A percentile compares a stretch with the other conserved stretches of the same genome.
phyloP scores from a whole-genome alignment of 148 eudicot genomes.

The Rhododendron ferrugineum region DNA sequence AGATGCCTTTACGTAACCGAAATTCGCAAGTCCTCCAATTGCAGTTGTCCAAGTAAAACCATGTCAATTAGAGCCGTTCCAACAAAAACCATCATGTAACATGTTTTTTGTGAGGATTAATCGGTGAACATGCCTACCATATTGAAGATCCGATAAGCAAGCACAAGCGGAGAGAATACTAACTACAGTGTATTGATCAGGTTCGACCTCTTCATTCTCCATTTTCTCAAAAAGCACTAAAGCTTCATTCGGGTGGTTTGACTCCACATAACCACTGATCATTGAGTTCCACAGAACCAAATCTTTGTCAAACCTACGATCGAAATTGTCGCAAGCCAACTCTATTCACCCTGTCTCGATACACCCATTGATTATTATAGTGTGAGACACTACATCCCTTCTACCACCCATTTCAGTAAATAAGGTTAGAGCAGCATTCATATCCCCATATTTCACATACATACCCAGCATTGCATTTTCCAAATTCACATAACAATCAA shows the following conservation, averaged over 20 bases:
- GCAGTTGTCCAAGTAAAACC: slow-evolving; percentile 21
- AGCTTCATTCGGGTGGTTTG: slow-evolving; percentile 11
- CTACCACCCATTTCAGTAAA: slow-evolving; percentile 13
- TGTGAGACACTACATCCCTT: slow-evolving; percentile 13
- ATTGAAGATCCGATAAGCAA: slow-evolving; percentile 14
- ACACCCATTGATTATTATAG: slow-evolving; percentile 20
- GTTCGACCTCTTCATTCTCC: slow-evolving; percentile 7
- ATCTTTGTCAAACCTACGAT: slow-evolving; percentile 16
- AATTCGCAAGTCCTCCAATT: slow-evolving; percentile 17
- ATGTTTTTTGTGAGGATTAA: slow-evolving; percentile 11
- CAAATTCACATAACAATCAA: slow-evolving; percentile 1
- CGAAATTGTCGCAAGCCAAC: slow-evolving; percentile 14
- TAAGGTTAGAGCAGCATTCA: slow-evolving; percentile 8
- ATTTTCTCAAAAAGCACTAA: slow-evolving; percentile 16
- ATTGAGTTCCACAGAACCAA: slow-evolving; percentile 21
- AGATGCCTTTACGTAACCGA: slow-evolving; percentile 6
- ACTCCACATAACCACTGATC: slow-evolving; percentile 18
- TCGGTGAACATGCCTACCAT: slow-evolving; percentile 15
- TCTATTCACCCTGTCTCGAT: slow-evolving; percentile 8
- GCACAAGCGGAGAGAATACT: slow-evolving; percentile 21
- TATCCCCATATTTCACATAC: slow-evolving; percentile 13
- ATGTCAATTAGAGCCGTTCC: slow-evolving; percentile 20
- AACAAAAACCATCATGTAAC: slow-evolving; percentile 12
- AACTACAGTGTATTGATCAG: slow-evolving; percentile 12
- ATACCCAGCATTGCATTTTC: slow-evolving; percentile 16